Evolutionary conservation across 1,139 yeast species (phyloP).

Genomic region (Yamadazyma aaseri): DNA sequence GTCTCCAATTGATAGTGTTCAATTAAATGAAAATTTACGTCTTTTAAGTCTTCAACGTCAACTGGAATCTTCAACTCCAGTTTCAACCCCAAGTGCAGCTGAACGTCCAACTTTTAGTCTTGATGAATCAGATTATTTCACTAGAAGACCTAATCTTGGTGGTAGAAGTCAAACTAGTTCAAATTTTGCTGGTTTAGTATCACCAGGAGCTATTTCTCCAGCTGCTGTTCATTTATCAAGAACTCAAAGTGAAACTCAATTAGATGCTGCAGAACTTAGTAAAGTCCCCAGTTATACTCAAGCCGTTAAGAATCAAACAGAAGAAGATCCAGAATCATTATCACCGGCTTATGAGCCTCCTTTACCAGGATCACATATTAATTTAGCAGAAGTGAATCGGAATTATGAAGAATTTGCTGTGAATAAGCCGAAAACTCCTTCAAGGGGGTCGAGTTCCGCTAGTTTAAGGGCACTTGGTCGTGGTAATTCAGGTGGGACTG

Average conservation of each 20-base stretch:
- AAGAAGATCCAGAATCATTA: conserved; percentile 41
- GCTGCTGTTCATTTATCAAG: conserved; percentile 59
- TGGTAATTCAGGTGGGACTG: conserved; percentile 11
- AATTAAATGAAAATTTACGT: conserved; percentile 53
- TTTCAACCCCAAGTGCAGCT: conserved; percentile 5
- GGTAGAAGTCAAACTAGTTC: conserved; percentile 12
- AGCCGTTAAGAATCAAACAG: conserved; percentile 56
- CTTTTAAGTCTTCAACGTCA: conserved; percentile 53
- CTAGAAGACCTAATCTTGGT: conserved; percentile 11
- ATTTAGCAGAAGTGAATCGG: conserved; percentile 27
- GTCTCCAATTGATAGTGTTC: conserved; percentile 43
- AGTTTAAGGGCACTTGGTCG: conserved; percentile 17
- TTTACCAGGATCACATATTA: conserved; percentile 43
- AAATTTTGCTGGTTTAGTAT: conserved; percentile 15
- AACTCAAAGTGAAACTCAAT: conserved; percentile 42
- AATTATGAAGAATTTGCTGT: conserved; percentile 19
- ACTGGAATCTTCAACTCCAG: conserved; percentile 23
- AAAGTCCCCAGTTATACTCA: conserved; percentile 82
- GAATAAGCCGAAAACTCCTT: conserved; percentile 7
- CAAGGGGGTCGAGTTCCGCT: conserved; percentile 21
- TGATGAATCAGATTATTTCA: conserved; percentile 25
- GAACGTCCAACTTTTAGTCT: conserved; percentile 45
- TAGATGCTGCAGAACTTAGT: conserved; percentile 35
- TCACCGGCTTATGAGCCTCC: conserved; percentile 67
- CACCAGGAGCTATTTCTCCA: conserved; percentile 49